phyloP scores from a whole-genome alignment of 805 yeast species.

The Saccharomycopsis sp. region DNA sequence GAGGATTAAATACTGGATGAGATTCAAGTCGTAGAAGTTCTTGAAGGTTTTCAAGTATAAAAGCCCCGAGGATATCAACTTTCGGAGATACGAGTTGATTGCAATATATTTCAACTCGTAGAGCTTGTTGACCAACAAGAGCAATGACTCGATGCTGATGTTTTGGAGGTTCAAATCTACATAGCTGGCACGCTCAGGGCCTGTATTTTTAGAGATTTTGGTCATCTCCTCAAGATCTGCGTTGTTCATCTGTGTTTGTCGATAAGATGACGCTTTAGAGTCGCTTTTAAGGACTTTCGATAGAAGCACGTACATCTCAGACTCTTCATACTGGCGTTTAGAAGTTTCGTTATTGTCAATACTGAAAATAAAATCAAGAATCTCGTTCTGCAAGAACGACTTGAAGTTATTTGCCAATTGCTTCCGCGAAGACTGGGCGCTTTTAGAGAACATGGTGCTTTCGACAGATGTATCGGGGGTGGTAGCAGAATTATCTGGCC shows the following conservation, averaged over 20 bases:
- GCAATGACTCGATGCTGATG: slow-evolving; percentile 27
- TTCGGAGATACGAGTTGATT: slow-evolving; percentile 65
- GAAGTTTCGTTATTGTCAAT: slow-evolving; percentile 24
- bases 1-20: slow-evolving; percentile 22
- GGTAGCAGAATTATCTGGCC: background rate
- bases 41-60: slow-evolving; percentile 46
- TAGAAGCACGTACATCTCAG: slow-evolving; percentile 9
- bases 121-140: slow-evolving; percentile 47
- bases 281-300: too few species aligned
- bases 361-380: slow-evolving; percentile 35
- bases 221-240: background rate
- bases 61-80: slow-evolving; percentile 79
- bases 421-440: background rate
- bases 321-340: background rate
- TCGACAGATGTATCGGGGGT: background rate
- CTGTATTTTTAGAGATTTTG: background rate
- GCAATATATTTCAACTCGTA: slow-evolving; percentile 42
- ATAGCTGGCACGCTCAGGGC: background rate
- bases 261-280: too few species aligned
- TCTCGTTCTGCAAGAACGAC: slow-evolving; percentile 32
- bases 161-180: slow-evolving; percentile 18
- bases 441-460: background rate
- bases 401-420: slow-evolving; percentile 11
- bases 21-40: slow-evolving; percentile 30
- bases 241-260: background rate